Conservation (phyloP, 768 basidiomycete species). For the Serpula lacrymans region DNA sequence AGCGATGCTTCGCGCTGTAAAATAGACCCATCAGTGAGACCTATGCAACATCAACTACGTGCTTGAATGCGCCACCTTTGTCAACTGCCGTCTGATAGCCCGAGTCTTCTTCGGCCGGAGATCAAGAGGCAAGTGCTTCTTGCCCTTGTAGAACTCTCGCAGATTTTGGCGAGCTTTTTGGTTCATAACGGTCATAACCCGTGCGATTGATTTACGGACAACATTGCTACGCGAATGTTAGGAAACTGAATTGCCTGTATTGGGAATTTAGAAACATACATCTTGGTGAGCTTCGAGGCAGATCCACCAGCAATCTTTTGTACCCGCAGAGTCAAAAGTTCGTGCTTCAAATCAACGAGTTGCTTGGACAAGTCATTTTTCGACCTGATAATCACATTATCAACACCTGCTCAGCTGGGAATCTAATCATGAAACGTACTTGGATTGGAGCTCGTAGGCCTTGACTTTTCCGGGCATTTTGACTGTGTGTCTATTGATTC, state of each 20-base stretch:
- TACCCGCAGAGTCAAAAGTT: constrained; percentile 91
- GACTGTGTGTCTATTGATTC: constrained; percentile 26
- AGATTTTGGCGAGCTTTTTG: constrained; percentile 96
- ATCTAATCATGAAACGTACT: constrained; percentile 49
- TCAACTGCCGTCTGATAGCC: constrained; percentile 93
- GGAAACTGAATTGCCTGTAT: too few relatives aligned
- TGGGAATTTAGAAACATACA: too few relatives aligned
- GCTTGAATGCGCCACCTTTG: constrained; percentile 60
- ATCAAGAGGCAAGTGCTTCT: constrained; percentile 96
- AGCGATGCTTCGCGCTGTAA: constrained; percentile 73
- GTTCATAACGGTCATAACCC: constrained; percentile 98
- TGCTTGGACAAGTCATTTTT: constrained; percentile 97
- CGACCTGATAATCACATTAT: constrained; percentile 53
- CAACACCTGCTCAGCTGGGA: not conserved
- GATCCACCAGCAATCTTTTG: constrained; percentile 98
- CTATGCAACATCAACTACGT: not conserved
- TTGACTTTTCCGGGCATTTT: constrained; percentile 91
- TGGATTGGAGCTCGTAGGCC: constrained; percentile 94
- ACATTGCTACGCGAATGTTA: too few relatives aligned
- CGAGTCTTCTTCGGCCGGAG: constrained; percentile 97
- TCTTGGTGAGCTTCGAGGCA: constrained; percentile 94
- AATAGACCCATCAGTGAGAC: constrained; percentile 4
- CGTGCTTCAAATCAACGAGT: constrained; percentile 89
- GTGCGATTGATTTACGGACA: constrained; percentile 98
- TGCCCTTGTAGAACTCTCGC: constrained; percentile 96